Evolutionary conservation across 2,329 filamentous ascomycete genomes (phyloP), one percentile per base, ranked within the genome.

Genomic region (Beauveria asiatica): DNA sequence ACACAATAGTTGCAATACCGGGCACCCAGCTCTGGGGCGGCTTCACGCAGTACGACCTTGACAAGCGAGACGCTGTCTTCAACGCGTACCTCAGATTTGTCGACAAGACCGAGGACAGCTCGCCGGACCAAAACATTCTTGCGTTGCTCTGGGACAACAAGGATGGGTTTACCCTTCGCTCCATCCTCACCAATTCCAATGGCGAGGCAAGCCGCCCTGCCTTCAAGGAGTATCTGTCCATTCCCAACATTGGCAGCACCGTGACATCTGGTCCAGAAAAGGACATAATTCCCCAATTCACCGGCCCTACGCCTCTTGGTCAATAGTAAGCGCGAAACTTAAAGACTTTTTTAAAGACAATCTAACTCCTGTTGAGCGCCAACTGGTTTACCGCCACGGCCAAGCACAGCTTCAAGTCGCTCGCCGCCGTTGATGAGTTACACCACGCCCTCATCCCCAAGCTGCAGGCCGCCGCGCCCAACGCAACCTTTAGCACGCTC

Each of bases 341-440:
- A 33, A 33, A 33, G 30, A 11, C 30, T 33, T 17, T 25, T 44
- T 53, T 9, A 9, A 37, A 61, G 7, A 8, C 5, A 7, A 6
- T 16, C 33, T 56, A 21, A 33, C 45, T 6, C 25, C 8, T 9
- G 5, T 10, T 6, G 45, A 21, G 60, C 19, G 63, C 66, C 59
- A 72, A 72, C 61, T 74, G 72, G 73, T 66, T 72, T 62, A 69
- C 68, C 1, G 70, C 69, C 51, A 65, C 67, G 60, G 67, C 67
- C 25, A 65, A 63, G 17, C 67, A 69, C 51, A 67, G 70, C 58
- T 59, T 68, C 8, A 62, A 65, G 10, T 63, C 71, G 45, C 69
- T 74, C 64, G 65, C 67, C 11, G 72, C 70, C 51, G 64, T 71
- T 4, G 69, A 71, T 45, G 62, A 67, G 23, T 69, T 68, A 58